A percentile compares a stretch with the other conserved stretches of the same genome.
Evolutionary conservation across 2,329 filamentous ascomycete species (phyloP).

Genomic region (Ophiocordyceps camponoti-leonardi): DNA sequence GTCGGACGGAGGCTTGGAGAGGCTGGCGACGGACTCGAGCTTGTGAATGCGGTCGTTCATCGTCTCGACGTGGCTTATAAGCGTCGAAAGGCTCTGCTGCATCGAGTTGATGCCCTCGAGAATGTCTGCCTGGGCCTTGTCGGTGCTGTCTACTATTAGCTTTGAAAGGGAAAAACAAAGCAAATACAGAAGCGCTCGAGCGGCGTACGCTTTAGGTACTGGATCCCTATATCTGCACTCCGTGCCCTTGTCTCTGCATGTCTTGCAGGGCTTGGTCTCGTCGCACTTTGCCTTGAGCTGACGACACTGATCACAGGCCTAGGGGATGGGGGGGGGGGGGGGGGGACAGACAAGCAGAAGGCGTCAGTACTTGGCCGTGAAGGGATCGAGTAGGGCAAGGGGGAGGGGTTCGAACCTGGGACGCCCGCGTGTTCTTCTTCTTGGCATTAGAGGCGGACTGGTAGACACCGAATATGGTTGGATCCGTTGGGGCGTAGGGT

Average conservation of each 20-base stretch:
- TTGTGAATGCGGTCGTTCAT: slow-evolving; percentile 20
- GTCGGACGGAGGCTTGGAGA: slow-evolving; percentile 7
- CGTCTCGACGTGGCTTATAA: slow-evolving; percentile 19
- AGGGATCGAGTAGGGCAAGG: neutral
- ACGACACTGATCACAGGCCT: slow-evolving; percentile 86
- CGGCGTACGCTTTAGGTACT: slow-evolving; percentile 63
- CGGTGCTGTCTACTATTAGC: slow-evolving; percentile 22
- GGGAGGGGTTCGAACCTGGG: slow-evolving; percentile 28
- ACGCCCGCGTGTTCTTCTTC: slow-evolving; percentile 47
- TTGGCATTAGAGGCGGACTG: slow-evolving; percentile 26
- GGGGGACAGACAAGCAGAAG: neutral
- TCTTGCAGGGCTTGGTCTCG: slow-evolving; percentile 68
- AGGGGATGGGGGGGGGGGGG: too few relatives aligned
- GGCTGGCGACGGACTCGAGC: slow-evolving; percentile 14
- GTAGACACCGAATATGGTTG: slow-evolving; percentile 22
- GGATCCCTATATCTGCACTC: slow-evolving; percentile 82
- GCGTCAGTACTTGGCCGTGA: slow-evolving; percentile 3
- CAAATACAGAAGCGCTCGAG: neutral
- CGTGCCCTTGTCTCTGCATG: slow-evolving; percentile 72
- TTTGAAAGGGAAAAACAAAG: neutral
- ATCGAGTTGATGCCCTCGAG: slow-evolving; percentile 33
- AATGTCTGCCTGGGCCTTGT: slow-evolving; percentile 44
- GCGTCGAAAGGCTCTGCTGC: slow-evolving; percentile 17
- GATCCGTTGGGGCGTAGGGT: slow-evolving; percentile 14
- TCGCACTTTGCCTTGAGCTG: slow-evolving; percentile 84